A percentile compares a stretch with the other conserved stretches of the same genome.
These are phyloP conservation scores for Hibiscus trionum DNA, from an alignment of 345 rosid genomes.

Conservation along the genomic window DNA sequence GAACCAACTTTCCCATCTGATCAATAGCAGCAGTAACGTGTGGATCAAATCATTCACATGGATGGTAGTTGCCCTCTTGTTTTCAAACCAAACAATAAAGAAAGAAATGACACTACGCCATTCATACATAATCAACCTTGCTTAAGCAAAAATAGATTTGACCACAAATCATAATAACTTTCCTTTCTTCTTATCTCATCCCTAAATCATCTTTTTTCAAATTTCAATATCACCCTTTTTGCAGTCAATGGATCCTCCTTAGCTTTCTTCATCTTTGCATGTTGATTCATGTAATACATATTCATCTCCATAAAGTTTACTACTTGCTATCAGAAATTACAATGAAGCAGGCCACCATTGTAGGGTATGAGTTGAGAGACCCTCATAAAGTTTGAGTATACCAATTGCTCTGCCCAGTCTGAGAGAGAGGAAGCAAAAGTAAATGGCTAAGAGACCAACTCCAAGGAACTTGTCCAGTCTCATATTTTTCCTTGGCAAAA, in stretches of 20 bases:
- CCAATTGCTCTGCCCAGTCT: conserved; percentile 43
- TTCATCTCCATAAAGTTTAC: neutral
- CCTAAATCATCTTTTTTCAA: neutral
- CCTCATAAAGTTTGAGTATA: conserved; percentile 17
- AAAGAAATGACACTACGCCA: neutral
- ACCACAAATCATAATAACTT: neutral
- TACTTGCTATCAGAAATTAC: neutral
- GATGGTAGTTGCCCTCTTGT: neutral
- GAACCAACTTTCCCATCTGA: neutral
- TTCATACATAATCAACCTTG: neutral
- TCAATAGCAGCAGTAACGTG: neutral
- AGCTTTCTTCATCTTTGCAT: neutral
- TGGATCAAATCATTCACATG: neutral
- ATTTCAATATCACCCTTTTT: neutral
- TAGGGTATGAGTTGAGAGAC: neutral
- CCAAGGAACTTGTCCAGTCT: conserved; percentile 57
- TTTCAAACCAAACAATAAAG: neutral
- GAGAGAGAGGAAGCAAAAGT: conserved; percentile 55
- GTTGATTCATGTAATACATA: neutral
- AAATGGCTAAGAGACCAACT: conserved; percentile 63
- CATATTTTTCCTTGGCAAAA: conserved; percentile 67
- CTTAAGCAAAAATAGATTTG: neutral
- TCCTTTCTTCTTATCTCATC: neutral
- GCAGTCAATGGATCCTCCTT: neutral
- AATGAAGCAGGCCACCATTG: neutral